These are phyloP conservation scores for Cyberlindnera euphorbiiphila DNA, from an alignment of 805 yeast genomes.

Conservation along the genomic window DNA sequence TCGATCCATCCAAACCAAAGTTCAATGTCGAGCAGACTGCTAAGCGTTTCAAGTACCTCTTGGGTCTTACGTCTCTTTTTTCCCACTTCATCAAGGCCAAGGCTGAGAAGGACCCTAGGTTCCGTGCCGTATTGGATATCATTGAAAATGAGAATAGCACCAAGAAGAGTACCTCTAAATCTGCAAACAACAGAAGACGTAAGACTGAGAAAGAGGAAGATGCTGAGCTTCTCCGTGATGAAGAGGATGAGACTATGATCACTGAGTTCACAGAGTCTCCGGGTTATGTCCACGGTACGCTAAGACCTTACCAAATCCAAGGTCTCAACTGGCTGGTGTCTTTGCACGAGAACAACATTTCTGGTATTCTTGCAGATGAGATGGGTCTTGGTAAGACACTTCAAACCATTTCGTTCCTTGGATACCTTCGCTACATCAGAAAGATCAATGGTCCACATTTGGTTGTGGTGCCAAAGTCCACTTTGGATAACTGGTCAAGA, in stretches of 20 bases:
- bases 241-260: conserved; percentile 34
- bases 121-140: conserved; percentile 47
- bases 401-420: conserved; percentile 68
- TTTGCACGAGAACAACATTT: conserved; percentile 59
- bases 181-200: conserved; percentile 53
- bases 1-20: conserved; percentile 31
- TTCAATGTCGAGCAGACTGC: conserved; percentile 59
- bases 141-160: conserved; percentile 31
- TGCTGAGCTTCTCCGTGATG: conserved; percentile 61
- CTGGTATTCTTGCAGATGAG: conserved; percentile 81
- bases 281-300: conserved; percentile 55
- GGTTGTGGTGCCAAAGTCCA: conserved; percentile 75
- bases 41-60: conserved; percentile 60
- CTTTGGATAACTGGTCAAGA: conserved; percentile 76
- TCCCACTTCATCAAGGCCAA: conserved; percentile 64
- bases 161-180: conserved; percentile 15
- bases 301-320: conserved; percentile 74
- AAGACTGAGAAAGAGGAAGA: conserved; percentile 80
- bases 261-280: conserved; percentile 86
- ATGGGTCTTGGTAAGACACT: conserved; percentile 84
- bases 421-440: conserved; percentile 62
- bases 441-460: conserved; percentile 67
- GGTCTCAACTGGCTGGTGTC: conserved; percentile 79
- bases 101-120: conserved; percentile 57
- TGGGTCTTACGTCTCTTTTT: conserved; percentile 63